These are phyloP conservation scores for Phytophthora nicotianae DNA, from an alignment of 352 stramenopile genomes.

Conservation along the genomic window DNA sequence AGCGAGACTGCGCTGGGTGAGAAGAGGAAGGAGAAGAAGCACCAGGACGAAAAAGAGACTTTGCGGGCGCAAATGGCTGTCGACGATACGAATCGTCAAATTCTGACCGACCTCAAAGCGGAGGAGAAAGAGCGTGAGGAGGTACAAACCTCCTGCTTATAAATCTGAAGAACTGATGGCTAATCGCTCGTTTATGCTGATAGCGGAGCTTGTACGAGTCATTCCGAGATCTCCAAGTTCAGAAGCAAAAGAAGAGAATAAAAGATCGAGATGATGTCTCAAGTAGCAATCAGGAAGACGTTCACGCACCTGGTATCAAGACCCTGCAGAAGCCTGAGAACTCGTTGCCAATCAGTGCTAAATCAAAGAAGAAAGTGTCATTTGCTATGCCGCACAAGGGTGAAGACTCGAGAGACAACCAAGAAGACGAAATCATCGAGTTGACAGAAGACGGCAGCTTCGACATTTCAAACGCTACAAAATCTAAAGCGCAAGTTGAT, in stretches of 20 bases:
- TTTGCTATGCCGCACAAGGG: slow-evolving; percentile 38
- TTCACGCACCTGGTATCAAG: neutral
- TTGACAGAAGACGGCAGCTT: slow-evolving; percentile 59
- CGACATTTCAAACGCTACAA: slow-evolving; percentile 36
- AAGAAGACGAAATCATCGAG: slow-evolving; percentile 47
- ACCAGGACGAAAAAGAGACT: slow-evolving; percentile 75
- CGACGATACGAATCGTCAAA: slow-evolving; percentile 75
- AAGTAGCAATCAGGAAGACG: slow-evolving; percentile 10
- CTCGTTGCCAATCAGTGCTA: slow-evolving; percentile 1
- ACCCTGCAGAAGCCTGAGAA: neutral
- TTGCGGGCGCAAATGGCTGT: slow-evolving; percentile 84
- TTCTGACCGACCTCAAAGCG: slow-evolving; percentile 73
- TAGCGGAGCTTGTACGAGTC: slow-evolving; percentile 78
- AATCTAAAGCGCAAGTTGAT: neutral
- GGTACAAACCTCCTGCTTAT: slow-evolving; percentile 26
- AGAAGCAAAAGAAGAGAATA: slow-evolving; percentile 13
- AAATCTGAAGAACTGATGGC: neutral
- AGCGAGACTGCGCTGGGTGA: slow-evolving; percentile 46
- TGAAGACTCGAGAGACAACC: slow-evolving; percentile 8
- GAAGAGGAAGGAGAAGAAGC: slow-evolving; percentile 58
- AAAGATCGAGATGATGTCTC: neutral
- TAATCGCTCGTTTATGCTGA: slow-evolving; percentile 1
- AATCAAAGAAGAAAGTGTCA: slow-evolving; percentile 42
- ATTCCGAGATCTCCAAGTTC: slow-evolving; percentile 51
- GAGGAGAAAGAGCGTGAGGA: slow-evolving; percentile 83